These are phyloP conservation scores for Spencermartinsiella europaea DNA, from an alignment of 805 yeast species.

Conservation along the genomic window DNA sequence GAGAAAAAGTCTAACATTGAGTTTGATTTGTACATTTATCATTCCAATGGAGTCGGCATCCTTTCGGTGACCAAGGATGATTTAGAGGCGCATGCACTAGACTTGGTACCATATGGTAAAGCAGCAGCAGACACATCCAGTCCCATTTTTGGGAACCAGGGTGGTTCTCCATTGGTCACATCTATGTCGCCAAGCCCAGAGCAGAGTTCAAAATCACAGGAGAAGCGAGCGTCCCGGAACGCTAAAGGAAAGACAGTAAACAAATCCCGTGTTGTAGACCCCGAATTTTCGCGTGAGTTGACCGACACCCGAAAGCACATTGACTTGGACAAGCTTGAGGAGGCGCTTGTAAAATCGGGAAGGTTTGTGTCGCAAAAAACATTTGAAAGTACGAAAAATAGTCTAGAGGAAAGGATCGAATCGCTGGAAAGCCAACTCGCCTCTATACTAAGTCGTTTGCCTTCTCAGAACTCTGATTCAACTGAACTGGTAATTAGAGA, in stretches of 20 bases:
- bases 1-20: conserved; percentile 8
- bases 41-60: conserved; percentile 18
- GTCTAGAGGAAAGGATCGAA: conserved; percentile 5
- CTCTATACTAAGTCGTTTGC: no score
- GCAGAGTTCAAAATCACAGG: not conserved
- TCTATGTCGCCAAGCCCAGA: not conserved
- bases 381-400: conserved; percentile 5
- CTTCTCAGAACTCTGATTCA: not conserved
- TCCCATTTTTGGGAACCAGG: not conserved
- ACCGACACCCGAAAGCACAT: conserved; percentile 5
- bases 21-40: conserved; percentile 18
- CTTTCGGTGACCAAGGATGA: conserved; percentile 14
- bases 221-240: not conserved
- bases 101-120: not conserved
- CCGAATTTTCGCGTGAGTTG: not conserved
- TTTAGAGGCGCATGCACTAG: not conserved
- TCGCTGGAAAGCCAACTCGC: conserved; percentile 11
- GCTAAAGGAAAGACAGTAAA: not conserved
- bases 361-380: conserved; percentile 14
- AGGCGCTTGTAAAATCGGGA: conserved; percentile 13
- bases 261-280: not conserved
- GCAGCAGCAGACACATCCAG: not conserved
- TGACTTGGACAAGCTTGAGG: not conserved
- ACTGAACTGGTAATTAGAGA: no score
- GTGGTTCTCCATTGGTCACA: not conserved